phyloP scores from a whole-genome alignment of 768 basidiomycete species.

The Chalciporus sphaerocephalus region DNA sequence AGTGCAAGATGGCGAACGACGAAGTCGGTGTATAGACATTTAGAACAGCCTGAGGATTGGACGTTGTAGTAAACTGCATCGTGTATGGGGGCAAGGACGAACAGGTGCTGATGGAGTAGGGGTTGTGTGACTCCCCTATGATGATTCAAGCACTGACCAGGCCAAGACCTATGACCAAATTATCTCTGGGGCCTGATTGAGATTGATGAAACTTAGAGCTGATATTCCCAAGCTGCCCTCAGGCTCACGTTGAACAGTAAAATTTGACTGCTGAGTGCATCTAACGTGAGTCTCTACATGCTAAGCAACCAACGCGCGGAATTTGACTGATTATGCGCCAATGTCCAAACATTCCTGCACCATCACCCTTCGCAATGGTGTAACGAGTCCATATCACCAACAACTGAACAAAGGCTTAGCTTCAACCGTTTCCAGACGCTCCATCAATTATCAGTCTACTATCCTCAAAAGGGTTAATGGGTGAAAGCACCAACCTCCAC shows the following conservation, averaged over 20 bases:
- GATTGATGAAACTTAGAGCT: too few relatives aligned
- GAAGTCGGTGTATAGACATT: constrained; percentile 73
- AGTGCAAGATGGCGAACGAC: constrained; percentile 74
- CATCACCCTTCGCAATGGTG: constrained; percentile 2
- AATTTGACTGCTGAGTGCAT: too few relatives aligned
- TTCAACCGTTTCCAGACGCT: constrained; percentile 74
- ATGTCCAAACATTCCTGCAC: constrained; percentile 5
- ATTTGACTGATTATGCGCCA: constrained; percentile 1
- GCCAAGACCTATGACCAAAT: too few relatives aligned
- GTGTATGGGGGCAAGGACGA: too few relatives aligned
- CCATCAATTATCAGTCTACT: constrained; percentile 4
- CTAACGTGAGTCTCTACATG: too few relatives aligned
- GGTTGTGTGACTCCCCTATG: too few relatives aligned
- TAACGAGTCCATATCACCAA: constrained; percentile 46
- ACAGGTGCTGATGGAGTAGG: too few relatives aligned
- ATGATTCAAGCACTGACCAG: too few relatives aligned
- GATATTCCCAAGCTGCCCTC: too few relatives aligned
- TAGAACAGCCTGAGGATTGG: constrained; percentile 45
- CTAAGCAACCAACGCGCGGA: too few relatives aligned
- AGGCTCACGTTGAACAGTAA: too few relatives aligned
- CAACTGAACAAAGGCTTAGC: constrained; percentile 67
- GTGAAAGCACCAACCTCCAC: constrained; percentile 53
- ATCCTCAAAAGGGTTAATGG: background rate
- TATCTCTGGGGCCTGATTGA: too few relatives aligned
- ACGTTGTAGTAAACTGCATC: constrained; percentile 14